A percentile compares a stretch with the other conserved stretches of the same genome.
These are phyloP conservation scores for Sinapis alba DNA, from an alignment of 441 rosid genomes.

Conservation along the genomic window DNA sequence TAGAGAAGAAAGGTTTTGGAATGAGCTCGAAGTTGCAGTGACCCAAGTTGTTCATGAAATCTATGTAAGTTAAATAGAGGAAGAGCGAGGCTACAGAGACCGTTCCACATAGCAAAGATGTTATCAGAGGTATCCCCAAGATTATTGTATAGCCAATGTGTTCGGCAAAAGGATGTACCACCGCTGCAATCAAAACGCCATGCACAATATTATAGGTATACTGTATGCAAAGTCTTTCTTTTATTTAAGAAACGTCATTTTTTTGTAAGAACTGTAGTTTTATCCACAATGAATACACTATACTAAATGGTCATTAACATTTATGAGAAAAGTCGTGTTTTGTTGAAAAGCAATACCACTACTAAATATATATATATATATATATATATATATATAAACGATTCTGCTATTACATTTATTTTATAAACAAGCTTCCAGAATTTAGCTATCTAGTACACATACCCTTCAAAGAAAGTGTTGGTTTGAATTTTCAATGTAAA, in stretches of 20 bases:
- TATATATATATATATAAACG: not conserved
- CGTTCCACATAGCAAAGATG: constrained; percentile 30
- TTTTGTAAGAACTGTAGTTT: not conserved
- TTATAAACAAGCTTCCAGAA: not conserved
- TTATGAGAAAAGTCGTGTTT: not conserved
- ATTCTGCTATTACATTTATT: not conserved
- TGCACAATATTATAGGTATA: not conserved
- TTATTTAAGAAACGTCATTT: not conserved
- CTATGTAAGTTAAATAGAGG: constrained; percentile 51
- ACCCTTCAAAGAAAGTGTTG: not conserved
- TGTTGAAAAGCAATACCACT: not conserved
- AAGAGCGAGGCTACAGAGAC: constrained; percentile 33
- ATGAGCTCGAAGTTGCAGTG: constrained; percentile 73
- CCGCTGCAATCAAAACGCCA: constrained; percentile 35
- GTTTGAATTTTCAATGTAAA: not conserved
- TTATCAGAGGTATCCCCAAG: constrained; percentile 46
- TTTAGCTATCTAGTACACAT: not conserved
- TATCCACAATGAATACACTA: not conserved
- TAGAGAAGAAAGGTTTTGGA: constrained; percentile 49
- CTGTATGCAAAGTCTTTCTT: not conserved
- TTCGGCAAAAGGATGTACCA: constrained; percentile 69
- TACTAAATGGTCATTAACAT: not conserved
- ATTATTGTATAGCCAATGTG: constrained; percentile 48
- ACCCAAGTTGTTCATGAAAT: constrained; percentile 76
- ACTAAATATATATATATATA: too few species aligned